Conservation (phyloP, 352 stramenopile species). For the Plasmopara muralis region DNA sequence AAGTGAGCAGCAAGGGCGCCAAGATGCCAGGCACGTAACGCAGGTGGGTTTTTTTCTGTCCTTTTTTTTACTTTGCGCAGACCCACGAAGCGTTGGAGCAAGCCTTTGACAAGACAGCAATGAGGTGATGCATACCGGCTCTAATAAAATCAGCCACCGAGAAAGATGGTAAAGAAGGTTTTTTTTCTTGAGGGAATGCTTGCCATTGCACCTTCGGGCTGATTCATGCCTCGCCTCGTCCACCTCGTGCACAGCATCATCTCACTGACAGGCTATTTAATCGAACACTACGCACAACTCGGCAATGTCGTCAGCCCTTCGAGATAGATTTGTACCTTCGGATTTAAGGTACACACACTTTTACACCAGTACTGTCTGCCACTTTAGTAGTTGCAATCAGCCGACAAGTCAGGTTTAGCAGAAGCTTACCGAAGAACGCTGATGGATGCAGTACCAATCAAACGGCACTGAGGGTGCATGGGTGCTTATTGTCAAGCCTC, state of each 20-base stretch:
- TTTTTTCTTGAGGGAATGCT: too few species aligned
- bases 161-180: too few species aligned
- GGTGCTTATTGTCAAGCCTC: too few species aligned
- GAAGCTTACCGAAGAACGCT: background rate
- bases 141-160: too few species aligned
- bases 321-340: too few species aligned
- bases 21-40: background rate
- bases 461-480: too few species aligned
- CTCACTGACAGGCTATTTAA: background rate
- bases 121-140: too few species aligned
- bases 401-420: constrained; percentile 4
- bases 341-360: background rate
- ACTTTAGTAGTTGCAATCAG: constrained; percentile 6
- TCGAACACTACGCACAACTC: constrained; percentile 8
- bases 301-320: constrained; percentile 6
- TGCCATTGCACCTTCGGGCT: too few species aligned
- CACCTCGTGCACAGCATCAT: background rate
- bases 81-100: constrained; percentile 8
- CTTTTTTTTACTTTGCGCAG: background rate
- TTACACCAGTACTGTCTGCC: background rate
- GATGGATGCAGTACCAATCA: too few species aligned
- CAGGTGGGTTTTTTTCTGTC: background rate
- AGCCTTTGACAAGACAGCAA: background rate
- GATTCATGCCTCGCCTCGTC: constrained; percentile 8
- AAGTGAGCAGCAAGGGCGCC: too few species aligned